Conservation (phyloP, 768 basidiomycete genomes). For the Rhizopogon salebrosus region DNA sequence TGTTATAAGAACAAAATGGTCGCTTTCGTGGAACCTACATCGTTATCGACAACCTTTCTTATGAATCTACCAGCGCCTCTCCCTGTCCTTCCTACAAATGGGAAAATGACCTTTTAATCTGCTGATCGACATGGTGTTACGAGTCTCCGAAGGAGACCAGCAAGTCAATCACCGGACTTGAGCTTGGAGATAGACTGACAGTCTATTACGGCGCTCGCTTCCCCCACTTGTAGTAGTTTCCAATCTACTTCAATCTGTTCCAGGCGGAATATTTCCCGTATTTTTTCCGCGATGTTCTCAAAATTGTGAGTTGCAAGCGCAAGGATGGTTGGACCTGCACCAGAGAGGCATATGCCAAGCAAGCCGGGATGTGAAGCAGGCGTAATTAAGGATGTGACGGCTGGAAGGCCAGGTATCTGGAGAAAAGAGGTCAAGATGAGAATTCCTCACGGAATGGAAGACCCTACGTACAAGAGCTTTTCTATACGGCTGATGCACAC, state of each 20-base stretch:
- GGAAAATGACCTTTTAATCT: neutral
- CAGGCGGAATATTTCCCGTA: slow-evolving; percentile 63
- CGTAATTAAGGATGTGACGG: slow-evolving; percentile 86
- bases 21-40: no score
- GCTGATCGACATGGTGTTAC: neutral
- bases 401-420: slow-evolving; percentile 93
- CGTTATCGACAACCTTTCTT: no score
- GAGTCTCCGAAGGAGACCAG: no score
- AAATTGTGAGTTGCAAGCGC: slow-evolving; percentile 87
- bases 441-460: neutral
- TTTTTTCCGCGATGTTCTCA: slow-evolving; percentile 80
- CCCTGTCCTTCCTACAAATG: no score
- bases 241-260: slow-evolving; percentile 83
- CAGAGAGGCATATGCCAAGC: slow-evolving; percentile 94
- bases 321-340: slow-evolving; percentile 95
- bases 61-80: no score
- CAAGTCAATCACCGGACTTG: no score
- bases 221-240: slow-evolving; percentile 73
- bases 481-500: slow-evolving; percentile 95
- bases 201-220: slow-evolving; percentile 29
- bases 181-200: slow-evolving; percentile 8
- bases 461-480: slow-evolving; percentile 67
- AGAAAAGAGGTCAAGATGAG: neutral
- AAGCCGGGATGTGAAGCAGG: slow-evolving; percentile 90
- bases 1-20: no score